Percentiles rank a stretch among this genome's conserved stretches.
These are phyloP conservation scores for Didymosphaeria variabile DNA, from an alignment of 2,329 filamentous ascomycete genomes.

Conservation along the genomic window DNA sequence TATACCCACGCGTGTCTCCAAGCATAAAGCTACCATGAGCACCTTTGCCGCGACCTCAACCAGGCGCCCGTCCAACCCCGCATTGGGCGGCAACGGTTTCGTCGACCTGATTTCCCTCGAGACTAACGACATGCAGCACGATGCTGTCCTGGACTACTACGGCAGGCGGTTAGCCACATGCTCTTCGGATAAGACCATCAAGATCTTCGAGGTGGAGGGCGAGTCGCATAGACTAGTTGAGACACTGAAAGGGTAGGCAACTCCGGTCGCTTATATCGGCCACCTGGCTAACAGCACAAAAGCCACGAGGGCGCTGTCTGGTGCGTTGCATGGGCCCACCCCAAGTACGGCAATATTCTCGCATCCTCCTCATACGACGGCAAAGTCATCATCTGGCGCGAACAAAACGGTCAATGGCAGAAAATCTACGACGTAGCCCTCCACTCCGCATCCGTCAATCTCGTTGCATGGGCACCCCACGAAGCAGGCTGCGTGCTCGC, in stretches of 20 bases:
- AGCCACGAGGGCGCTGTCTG: constrained; percentile 98
- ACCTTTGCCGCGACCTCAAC: not conserved
- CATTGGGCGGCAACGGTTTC: not conserved
- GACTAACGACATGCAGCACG: constrained; percentile 71
- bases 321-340: constrained; percentile 98
- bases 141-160: constrained; percentile 98
- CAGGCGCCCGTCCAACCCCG: constrained; percentile 2
- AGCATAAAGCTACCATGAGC: not conserved
- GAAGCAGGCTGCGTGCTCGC: constrained; percentile 94
- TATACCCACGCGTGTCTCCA: not conserved
- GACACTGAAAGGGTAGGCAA: constrained; percentile 86
- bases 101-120: constrained; percentile 41
- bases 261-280: not conserved
- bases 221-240: constrained; percentile 89
- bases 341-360: constrained; percentile 97
- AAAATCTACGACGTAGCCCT: constrained; percentile 91
- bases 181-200: constrained; percentile 97
- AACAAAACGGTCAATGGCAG: constrained; percentile 70
- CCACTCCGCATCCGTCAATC: constrained; percentile 96
- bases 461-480: constrained; percentile 96
- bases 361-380: constrained; percentile 96
- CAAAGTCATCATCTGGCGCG: constrained; percentile 98
- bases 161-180: constrained; percentile 95
- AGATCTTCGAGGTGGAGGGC: constrained; percentile 98
- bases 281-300: constrained; percentile 27